Evolutionary conservation across 2,329 filamentous ascomycete genomes (phyloP), one percentile per base, ranked within the genome.

Genomic region (Colletotrichum caudatum): DNA sequence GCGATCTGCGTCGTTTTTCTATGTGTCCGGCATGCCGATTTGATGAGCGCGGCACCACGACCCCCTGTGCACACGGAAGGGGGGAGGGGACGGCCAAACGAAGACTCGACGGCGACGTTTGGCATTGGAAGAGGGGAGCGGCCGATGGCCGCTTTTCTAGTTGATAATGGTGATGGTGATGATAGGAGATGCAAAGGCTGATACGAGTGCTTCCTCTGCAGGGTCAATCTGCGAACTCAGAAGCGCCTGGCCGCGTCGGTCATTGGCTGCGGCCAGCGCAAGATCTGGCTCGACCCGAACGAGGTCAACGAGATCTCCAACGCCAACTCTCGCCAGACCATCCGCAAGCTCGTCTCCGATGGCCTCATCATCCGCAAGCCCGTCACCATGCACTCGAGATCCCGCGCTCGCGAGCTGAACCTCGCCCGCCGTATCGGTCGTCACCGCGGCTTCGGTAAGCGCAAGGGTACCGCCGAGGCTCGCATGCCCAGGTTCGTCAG

Each of bases 351-450:
- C 87, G 92, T 98, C 84, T 90, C 93, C 88, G 97, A 99, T 97
- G 97, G 96, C 89, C 94, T 99, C 85, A 99, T 99, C 89, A 99
- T 99, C 91, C 94, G 93, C 90, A 99, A 99, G 92, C 97, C 97
- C 83, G 95, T 98, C 83, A 98, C 95, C 83, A 97, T 98, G 94
- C 96, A 99, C 94, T 98, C 96, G 80, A 94, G 97, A 87, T 91
- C 94, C 81, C 94, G 96, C 83, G 96, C 96, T 82, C 93, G 97
- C 82, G 95, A 96, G 87, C 90, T 99, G 85, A 97, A 93, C 86
- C 93, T 94, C 77, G 93, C 96, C 84, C 92, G 96, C 88, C 91
- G 95, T 83, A 95, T 97, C 83, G 96, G 96, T 84, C 91, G 96
- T 87, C 96, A 99, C 91, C 93, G 96, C 87, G 96, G 96, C 84